These are phyloP conservation scores for Vanrija sp. DNA, from an alignment of 1,284 basidiomycete genomes.

Conservation along the genomic window DNA sequence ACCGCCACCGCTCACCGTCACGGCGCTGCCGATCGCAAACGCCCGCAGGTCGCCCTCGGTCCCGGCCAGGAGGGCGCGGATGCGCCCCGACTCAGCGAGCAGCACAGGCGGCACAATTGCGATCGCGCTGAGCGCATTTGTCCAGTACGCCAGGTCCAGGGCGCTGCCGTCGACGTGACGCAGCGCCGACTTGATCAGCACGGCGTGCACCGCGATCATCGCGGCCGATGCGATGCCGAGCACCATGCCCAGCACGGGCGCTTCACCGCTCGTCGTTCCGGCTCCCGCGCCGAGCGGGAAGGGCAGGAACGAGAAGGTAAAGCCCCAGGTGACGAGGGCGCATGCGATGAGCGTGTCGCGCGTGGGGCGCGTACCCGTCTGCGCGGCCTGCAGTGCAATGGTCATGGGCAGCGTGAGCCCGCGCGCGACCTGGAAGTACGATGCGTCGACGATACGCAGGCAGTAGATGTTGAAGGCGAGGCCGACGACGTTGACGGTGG, in stretches of 20 bases:
- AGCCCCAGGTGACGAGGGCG: constrained; percentile 30
- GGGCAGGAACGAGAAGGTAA: constrained; percentile 28
- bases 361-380: constrained; percentile 13
- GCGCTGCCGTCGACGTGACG: constrained; percentile 23
- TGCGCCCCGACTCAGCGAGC: constrained; percentile 8
- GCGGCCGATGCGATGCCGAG: constrained; percentile 22
- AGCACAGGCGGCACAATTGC: constrained; percentile 15
- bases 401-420: constrained; percentile 74
- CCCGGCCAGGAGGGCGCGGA: neutral
- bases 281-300: constrained; percentile 3
- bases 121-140: constrained; percentile 17
- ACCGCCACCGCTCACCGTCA: constrained; percentile 14
- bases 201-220: constrained; percentile 30
- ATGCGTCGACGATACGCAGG: constrained; percentile 67
- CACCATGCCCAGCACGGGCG: constrained; percentile 32
- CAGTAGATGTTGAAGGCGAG: constrained; percentile 73
- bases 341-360: constrained; percentile 20
- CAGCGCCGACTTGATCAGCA: constrained; percentile 27
- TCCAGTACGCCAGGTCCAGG: constrained; percentile 28
- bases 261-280: constrained; percentile 2
- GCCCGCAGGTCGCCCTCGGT: constrained; percentile 5
- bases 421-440: constrained; percentile 74
- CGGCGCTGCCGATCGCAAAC: constrained; percentile 14
- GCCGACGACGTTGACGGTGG: constrained; percentile 61
- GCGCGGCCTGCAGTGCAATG: constrained; percentile 46